A percentile compares a stretch with the other conserved stretches of the same genome.
These are phyloP conservation scores for Candida orba DNA, from an alignment of 805 yeast genomes.

Conservation along the genomic window DNA sequence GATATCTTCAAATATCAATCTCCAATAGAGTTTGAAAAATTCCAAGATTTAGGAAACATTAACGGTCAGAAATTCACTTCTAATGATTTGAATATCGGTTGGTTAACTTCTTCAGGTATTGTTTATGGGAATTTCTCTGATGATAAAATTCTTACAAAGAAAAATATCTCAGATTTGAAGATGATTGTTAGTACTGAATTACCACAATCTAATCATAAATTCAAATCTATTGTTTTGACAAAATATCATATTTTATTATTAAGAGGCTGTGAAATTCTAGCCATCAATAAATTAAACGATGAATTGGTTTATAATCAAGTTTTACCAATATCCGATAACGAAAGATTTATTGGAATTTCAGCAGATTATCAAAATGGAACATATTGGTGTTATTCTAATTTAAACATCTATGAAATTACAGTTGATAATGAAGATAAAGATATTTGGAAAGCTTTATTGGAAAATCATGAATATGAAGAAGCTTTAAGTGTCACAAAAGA, in stretches of 20 bases:
- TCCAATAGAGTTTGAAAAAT: constrained; percentile 31
- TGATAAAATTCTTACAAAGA: constrained; percentile 14
- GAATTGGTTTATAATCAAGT: constrained; percentile 36
- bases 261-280: constrained; percentile 34
- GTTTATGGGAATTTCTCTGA: constrained; percentile 32
- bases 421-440: constrained; percentile 62
- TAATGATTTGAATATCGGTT: constrained; percentile 29
- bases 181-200: constrained; percentile 34
- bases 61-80: constrained; percentile 27
- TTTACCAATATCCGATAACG: constrained; percentile 29
- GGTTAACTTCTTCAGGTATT: constrained; percentile 42
- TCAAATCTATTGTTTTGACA: constrained; percentile 39
- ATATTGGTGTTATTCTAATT: constrained; percentile 66
- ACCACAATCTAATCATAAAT: constrained; percentile 27
- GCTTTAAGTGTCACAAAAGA: constrained; percentile 45
- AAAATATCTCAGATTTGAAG: constrained; percentile 28
- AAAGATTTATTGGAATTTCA: constrained; percentile 37
- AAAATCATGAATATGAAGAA: constrained; percentile 47
- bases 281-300: constrained; percentile 46
- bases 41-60: constrained; percentile 28
- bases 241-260: constrained; percentile 48
- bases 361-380: constrained; percentile 48
- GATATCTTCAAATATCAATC: constrained; percentile 13
- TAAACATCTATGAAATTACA: constrained; percentile 62
- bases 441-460: constrained; percentile 64